Conservation (phyloP, 2,329 filamentous ascomycete species). For the Colletotrichum destructivum region DNA sequence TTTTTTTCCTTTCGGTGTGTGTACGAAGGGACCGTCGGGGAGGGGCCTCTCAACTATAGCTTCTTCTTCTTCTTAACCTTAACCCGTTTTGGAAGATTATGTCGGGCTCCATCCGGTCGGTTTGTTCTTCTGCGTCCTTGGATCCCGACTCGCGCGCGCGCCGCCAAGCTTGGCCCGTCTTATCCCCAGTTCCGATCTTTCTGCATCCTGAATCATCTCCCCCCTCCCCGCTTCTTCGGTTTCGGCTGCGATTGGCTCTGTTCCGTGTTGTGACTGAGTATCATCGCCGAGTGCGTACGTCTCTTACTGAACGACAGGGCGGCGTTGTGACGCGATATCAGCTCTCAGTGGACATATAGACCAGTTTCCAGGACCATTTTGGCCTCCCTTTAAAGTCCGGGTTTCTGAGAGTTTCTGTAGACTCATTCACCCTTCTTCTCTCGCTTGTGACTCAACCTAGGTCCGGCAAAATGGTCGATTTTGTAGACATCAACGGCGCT, state of each 20-base stretch:
- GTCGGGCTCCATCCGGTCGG: slow-evolving; percentile 25
- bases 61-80: background rate
- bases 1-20: background rate
- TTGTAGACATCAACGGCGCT: slow-evolving; percentile 53
- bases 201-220: background rate
- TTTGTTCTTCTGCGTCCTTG: too few relatives aligned
- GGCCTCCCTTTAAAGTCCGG: too few relatives aligned
- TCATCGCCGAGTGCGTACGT: background rate
- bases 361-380: background rate
- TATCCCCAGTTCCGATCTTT: background rate
- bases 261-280: too few relatives aligned
- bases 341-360: too few relatives aligned
- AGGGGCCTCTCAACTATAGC: slow-evolving; percentile 15
- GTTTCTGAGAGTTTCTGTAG: too few relatives aligned
- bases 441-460: too few relatives aligned
- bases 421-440: background rate
- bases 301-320: too few relatives aligned
- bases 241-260: background rate
- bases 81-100: slow-evolving; percentile 23
- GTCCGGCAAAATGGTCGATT: slow-evolving; percentile 40
- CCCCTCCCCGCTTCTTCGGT: slow-evolving; percentile 23
- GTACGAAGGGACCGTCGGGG: slow-evolving; percentile 9
- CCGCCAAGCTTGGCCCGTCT: background rate
- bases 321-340: background rate
- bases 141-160: slow-evolving; percentile 10